A percentile compares a stretch with the other conserved stretches of the same genome.
Conservation (phyloP, 306 rosid species). For the Luffa aegyptiaca region DNA sequence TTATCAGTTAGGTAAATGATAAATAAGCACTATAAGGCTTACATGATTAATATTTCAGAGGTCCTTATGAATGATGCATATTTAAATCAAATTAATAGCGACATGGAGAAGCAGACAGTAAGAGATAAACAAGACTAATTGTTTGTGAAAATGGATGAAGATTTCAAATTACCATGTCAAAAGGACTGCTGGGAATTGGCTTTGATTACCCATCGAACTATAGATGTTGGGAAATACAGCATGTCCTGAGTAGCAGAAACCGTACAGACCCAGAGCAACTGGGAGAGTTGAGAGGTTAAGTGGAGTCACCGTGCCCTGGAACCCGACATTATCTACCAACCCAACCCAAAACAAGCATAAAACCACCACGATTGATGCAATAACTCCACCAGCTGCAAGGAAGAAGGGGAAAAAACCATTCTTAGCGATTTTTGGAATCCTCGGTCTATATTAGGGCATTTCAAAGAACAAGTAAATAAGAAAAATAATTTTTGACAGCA, state of each 20-base stretch:
- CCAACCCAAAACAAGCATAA: slow-evolving; percentile 83
- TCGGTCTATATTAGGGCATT: background rate
- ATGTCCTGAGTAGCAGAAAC: slow-evolving; percentile 96
- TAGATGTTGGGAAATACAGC: slow-evolving; percentile 96
- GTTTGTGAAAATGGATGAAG: background rate
- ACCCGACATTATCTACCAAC: slow-evolving; percentile 54
- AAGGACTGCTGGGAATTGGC: slow-evolving; percentile 63
- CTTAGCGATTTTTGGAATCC: background rate
- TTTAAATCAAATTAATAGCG: background rate
- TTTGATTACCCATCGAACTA: slow-evolving; percentile 73
- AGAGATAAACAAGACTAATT: background rate
- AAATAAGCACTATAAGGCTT: background rate
- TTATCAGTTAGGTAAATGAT: background rate
- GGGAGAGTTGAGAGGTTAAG: slow-evolving; percentile 71
- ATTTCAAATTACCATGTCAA: slow-evolving; percentile 50
- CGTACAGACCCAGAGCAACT: slow-evolving; percentile 92
- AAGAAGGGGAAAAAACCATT: background rate
- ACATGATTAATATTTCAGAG: background rate
- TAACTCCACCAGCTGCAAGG: slow-evolving; percentile 72
- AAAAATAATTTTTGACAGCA: background rate
- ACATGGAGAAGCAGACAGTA: background rate
- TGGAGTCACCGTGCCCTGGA: slow-evolving; percentile 54
- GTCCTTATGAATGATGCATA: background rate
- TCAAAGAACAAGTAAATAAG: background rate
- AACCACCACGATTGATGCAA: slow-evolving; percentile 68